phyloP scores from a whole-genome alignment of 768 basidiomycete species.

The Suillus ampliporus region DNA sequence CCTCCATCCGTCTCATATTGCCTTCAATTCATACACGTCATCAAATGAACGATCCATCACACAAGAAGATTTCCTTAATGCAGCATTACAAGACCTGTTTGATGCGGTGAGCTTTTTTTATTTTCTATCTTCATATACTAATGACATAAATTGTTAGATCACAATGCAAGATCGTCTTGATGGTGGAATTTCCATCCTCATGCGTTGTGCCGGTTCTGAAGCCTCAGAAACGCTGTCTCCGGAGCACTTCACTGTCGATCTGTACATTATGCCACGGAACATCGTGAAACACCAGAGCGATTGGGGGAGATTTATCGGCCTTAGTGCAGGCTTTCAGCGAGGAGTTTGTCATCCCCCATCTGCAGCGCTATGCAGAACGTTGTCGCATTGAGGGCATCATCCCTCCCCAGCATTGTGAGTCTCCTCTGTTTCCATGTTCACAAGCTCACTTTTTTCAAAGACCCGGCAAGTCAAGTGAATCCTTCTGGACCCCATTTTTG shows the following conservation, averaged over 20 bases:
- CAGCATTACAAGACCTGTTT: conserved; percentile 13
- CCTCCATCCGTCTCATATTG: too few species aligned
- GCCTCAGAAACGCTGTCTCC: neutral
- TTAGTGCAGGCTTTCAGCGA: conserved; percentile 19
- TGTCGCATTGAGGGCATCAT: too few species aligned
- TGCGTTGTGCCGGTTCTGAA: conserved; percentile 7
- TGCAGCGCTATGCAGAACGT: too few species aligned
- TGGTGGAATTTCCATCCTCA: conserved; percentile 13
- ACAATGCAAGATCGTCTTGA: conserved; percentile 18
- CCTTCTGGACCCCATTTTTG: too few species aligned
- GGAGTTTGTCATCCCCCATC: too few species aligned
- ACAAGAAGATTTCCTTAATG: neutral
- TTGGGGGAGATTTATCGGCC: conserved; percentile 11
- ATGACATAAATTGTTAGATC: conserved; percentile 9
- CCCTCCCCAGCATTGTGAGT: too few species aligned
- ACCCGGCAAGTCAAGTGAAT: too few species aligned
- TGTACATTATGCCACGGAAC: conserved; percentile 17
- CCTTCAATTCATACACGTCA: too few species aligned
- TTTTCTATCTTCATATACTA: neutral
- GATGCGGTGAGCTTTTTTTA: conserved; percentile 8
- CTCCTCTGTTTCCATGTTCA: too few species aligned
- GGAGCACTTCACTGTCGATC: conserved; percentile 10
- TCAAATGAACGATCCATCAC: too few species aligned
- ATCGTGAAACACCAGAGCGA: neutral
- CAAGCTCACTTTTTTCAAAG: too few species aligned